A percentile compares a stretch with the other conserved stretches of the same genome.
phyloP scores from a whole-genome alignment of 306 rosid genomes.

The Quercus mongolica region DNA sequence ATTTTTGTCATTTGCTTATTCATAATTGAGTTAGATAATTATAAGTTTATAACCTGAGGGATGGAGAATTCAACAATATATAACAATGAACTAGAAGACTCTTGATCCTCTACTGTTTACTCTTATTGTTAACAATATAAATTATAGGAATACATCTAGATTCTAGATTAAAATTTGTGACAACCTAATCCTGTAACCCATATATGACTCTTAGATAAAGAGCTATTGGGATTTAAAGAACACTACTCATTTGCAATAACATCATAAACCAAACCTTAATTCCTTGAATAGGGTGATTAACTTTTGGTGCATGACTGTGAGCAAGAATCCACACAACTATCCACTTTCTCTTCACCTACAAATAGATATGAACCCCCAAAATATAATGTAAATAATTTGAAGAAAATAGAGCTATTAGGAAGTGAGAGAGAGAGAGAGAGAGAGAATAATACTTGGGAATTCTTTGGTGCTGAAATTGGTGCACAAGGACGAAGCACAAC shows the following conservation, averaged over 20 bases:
- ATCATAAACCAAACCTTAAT: background rate
- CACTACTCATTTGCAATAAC: background rate
- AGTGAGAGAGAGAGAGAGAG: too few species aligned
- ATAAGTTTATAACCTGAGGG: too few species aligned
- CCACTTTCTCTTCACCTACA: slow-evolving; percentile 36
- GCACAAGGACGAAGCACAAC: slow-evolving; percentile 39
- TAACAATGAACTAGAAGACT: too few species aligned
- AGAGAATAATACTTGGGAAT: slow-evolving; percentile 22
- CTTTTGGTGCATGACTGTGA: slow-evolving; percentile 23
- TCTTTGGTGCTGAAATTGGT: slow-evolving; percentile 32
- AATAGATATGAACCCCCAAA: background rate
- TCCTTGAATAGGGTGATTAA: background rate
- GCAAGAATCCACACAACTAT: slow-evolving; percentile 47
- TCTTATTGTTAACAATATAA: too few species aligned
- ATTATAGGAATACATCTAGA: too few species aligned
- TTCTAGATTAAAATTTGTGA: too few species aligned
- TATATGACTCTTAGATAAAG: too few species aligned
- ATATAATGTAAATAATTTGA: background rate
- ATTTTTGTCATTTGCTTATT: too few species aligned
- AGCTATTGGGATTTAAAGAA: background rate
- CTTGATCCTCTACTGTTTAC: too few species aligned
- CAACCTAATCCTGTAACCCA: too few species aligned
- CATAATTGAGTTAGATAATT: too few species aligned
- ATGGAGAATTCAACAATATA: too few species aligned
- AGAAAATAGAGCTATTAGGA: background rate